phyloP scores from a whole-genome alignment of 2,329 filamentous ascomycete species.

The Colletotrichum graminicola region DNA sequence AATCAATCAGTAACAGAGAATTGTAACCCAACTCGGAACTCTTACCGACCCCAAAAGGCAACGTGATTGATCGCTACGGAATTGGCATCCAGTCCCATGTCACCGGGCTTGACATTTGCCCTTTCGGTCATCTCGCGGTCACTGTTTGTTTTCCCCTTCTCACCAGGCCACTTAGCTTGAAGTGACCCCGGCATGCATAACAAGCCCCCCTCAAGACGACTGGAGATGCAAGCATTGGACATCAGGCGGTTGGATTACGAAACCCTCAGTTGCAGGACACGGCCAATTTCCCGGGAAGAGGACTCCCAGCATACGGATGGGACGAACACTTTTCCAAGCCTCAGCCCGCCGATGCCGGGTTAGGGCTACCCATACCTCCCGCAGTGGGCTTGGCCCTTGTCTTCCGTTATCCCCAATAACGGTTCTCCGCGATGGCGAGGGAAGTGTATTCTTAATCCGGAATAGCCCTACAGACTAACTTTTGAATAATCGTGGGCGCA shows the following conservation, averaged over 20 bases:
- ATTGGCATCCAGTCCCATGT: neutral
- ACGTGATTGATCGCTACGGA: neutral
- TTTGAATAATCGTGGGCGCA: neutral
- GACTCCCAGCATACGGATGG: slow-evolving; percentile 29
- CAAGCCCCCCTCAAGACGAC: slow-evolving; percentile 2
- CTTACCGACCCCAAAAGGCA: neutral
- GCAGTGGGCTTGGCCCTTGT: slow-evolving; percentile 14
- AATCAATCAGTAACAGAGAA: slow-evolving; percentile 1
- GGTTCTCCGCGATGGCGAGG: slow-evolving; percentile 1
- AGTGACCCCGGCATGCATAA: slow-evolving; percentile 19
- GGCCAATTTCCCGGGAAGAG: slow-evolving; percentile 32
- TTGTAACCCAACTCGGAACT: neutral
- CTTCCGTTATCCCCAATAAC: slow-evolving; percentile 27
- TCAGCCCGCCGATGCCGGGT: neutral
- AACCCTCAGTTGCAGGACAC: slow-evolving; percentile 23
- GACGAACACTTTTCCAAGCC: slow-evolving; percentile 26
- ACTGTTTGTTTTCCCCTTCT: neutral
- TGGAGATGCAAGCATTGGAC: slow-evolving; percentile 4
- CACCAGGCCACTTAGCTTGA: slow-evolving; percentile 1
- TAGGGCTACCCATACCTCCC: slow-evolving; percentile 33
- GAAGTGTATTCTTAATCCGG: slow-evolving; percentile 8
- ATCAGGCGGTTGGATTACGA: slow-evolving; percentile 14
- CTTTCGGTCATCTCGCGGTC: neutral
- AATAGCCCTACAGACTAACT: neutral
- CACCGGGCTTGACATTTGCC: neutral